Conservation (phyloP, 371 early-diverging fungal genomes). For the Conidiobolus incongruus region DNA sequence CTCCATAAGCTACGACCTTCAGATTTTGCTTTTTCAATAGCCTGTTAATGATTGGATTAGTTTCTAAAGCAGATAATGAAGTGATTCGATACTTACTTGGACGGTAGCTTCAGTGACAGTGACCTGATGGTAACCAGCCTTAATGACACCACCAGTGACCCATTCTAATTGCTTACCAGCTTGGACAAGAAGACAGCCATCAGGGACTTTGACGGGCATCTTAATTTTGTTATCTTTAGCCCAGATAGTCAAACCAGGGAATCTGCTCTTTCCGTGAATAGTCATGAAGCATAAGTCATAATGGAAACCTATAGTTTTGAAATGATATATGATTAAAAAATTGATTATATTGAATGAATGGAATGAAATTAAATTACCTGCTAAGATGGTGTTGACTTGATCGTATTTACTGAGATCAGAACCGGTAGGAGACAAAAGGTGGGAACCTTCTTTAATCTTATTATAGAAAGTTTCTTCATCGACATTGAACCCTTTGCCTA, state of each 20-base stretch:
- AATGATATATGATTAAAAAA: background rate
- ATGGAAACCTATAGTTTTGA: slow-evolving; percentile 14
- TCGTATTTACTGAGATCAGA: slow-evolving; percentile 30
- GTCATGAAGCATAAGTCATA: slow-evolving; percentile 42
- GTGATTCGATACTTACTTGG: slow-evolving; percentile 18
- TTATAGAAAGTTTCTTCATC: slow-evolving; percentile 19
- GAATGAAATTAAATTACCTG: slow-evolving; percentile 14
- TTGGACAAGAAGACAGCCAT: slow-evolving; percentile 40
- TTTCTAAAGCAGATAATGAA: too few species aligned
- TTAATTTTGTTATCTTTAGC: slow-evolving; percentile 23
- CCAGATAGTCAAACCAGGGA: slow-evolving; percentile 49
- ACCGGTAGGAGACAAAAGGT: slow-evolving; percentile 44
- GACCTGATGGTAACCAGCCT: slow-evolving; percentile 50
- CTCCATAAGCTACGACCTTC: slow-evolving; percentile 31
- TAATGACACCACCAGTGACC: slow-evolving; percentile 34
- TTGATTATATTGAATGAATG: background rate
- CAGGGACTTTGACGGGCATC: slow-evolving; percentile 30
- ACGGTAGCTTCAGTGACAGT: slow-evolving; percentile 25
- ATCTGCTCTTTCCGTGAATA: slow-evolving; percentile 48
- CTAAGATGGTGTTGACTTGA: slow-evolving; percentile 28
- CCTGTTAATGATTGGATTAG: slow-evolving; percentile 2
- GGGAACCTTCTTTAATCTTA: slow-evolving; percentile 28
- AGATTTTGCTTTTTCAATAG: slow-evolving; percentile 9
- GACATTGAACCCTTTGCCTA: slow-evolving; percentile 31
- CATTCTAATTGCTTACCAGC: slow-evolving; percentile 45